Evolutionary conservation across 2,329 filamentous ascomycete species (phyloP), one percentile per base, ranked within the genome.

Genomic region (Tolypocladium ophioglossoides): DNA sequence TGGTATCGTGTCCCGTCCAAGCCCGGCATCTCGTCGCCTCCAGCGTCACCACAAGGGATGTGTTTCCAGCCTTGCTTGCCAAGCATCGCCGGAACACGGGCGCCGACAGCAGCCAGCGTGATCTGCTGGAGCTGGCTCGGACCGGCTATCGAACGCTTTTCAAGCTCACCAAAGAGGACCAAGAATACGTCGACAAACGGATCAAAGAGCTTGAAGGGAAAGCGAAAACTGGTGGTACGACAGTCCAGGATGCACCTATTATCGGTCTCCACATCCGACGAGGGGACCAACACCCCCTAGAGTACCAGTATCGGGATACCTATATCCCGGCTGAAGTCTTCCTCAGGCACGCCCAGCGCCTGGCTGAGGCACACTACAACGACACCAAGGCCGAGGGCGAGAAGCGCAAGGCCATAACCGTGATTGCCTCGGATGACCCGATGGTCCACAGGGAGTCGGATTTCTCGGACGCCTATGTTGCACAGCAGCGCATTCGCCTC

Each of bases 351-450:
- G 84, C 82, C 1, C 71, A 74, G 38, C 74, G 78, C 12, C 70
- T 86, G 27, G 72, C 85, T 7, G 74, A 80, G 9, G 66, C 72
- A 10, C 69, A 71, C 35, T 73, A 77, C 65, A 79, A 76, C 61
- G 68, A 62, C 20, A 71, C 72, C 8, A 69, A 62, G 27, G 70
- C 72, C 3, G 67, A 62, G 4, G 68, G 70, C 11, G 67, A 73
- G 34, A 55, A 62, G 16, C 61, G 68, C 14, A 70, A 70, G 24
- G 72, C 74, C 27, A 68, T 89, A 40, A 68, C 80, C 7, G 66
- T 95, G 1, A 66, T 95, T 30, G 88, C 89, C 6, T 91, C 88
- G 0, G 90, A 95, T 65, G 89, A 95, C 64, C 88, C 89, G 0
- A 81, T 84, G 53, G 83, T 94, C 27, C 86, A 89, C 63, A 76